These are phyloP conservation scores for Clitocybe nebularis DNA, from an alignment of 1,284 basidiomycete genomes.

Conservation along the genomic window DNA sequence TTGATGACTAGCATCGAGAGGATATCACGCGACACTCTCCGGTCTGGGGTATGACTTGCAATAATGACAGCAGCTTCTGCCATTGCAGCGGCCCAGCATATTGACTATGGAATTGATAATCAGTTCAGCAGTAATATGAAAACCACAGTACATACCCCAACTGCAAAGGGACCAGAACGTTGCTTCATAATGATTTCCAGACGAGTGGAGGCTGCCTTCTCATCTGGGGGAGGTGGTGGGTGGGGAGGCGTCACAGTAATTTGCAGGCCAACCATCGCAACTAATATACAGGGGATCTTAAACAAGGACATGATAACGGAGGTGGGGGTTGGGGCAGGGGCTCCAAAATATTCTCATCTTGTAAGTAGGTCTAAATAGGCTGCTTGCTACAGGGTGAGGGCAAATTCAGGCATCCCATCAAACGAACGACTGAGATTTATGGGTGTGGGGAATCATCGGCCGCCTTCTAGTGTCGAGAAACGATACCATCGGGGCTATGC, in stretches of 20 bases:
- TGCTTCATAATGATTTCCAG: conserved; percentile 32
- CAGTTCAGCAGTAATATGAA: neutral
- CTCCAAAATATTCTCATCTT: neutral
- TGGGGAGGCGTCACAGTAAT: conserved; percentile 36
- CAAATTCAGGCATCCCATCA: neutral
- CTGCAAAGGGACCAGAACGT: conserved; percentile 24
- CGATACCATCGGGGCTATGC: neutral
- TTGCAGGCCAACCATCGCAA: conserved; percentile 34
- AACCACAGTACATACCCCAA: conserved; percentile 26
- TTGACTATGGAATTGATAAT: conserved; percentile 21
- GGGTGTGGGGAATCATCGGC: no score
- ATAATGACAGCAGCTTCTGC: conserved; percentile 31
- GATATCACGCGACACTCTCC: conserved; percentile 20
- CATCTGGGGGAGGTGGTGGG: conserved; percentile 30
- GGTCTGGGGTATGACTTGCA: conserved; percentile 21
- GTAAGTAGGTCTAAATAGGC: neutral
- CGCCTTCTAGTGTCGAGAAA: no score
- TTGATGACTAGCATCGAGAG: conserved; percentile 23
- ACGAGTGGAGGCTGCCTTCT: conserved; percentile 28
- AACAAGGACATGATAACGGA: conserved; percentile 19
- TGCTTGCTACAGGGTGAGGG: neutral
- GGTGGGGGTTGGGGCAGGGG: neutral
- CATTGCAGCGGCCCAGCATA: conserved; percentile 33
- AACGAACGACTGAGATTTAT: no score
- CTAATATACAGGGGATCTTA: conserved; percentile 34